phyloP scores from a whole-genome alignment of 1,284 basidiomycete species.

The Trametes versicolor region DNA sequence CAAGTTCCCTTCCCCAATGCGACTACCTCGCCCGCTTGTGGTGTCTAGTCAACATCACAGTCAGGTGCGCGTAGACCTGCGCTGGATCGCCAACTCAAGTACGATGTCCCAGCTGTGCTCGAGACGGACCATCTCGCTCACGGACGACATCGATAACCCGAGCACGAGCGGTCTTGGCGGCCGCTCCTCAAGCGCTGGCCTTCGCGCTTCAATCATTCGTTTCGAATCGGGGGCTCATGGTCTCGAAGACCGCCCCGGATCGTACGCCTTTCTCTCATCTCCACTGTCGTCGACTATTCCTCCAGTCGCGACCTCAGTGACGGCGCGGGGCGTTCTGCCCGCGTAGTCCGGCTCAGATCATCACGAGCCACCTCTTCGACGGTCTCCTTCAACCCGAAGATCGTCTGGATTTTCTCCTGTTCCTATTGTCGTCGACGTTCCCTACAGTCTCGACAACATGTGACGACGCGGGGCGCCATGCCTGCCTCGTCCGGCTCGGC shows the following conservation, averaged over 20 bases:
- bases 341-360: background rate
- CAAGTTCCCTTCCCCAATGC: background rate
- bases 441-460: background rate
- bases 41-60: conserved; percentile 8
- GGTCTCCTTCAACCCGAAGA: background rate
- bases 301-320: background rate
- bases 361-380: background rate
- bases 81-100: conserved; percentile 12
- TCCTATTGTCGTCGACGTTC: background rate
- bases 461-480: too few relatives aligned
- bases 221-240: background rate
- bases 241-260: background rate
- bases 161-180: conserved; percentile 16
- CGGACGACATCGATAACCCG: conserved; percentile 1
- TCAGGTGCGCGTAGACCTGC: background rate
- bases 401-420: background rate
- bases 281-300: background rate
- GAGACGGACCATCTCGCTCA: background rate
- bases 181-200: conserved; percentile 1
- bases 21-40: background rate
- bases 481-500: too few relatives aligned
- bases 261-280: background rate
- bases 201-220: background rate
- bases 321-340: too few relatives aligned
- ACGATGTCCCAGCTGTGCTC: background rate